Evolutionary conservation across 352 stramenopile genomes (phyloP), one percentile per base, ranked within the genome.

Genomic region (Phytophthora sojae): DNA sequence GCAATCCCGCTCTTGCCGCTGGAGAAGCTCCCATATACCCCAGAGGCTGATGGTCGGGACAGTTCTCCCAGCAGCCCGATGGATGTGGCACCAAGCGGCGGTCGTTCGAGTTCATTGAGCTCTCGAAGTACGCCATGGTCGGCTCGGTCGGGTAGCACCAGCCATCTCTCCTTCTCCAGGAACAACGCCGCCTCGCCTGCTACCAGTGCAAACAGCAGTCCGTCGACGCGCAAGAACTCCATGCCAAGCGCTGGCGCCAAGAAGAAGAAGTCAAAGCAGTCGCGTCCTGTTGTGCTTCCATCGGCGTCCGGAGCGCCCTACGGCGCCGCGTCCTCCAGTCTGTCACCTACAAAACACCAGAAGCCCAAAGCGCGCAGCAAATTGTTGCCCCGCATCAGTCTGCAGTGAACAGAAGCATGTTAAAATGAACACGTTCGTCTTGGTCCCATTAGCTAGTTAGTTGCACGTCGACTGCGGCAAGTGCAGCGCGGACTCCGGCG

Each of bases 1-100:
- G 66, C 78, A 7, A 89, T 92, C 19, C 85, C 85, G 6, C 63
- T 73, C 3, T 65, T 92, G 5, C 73, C 81, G 2, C 70, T 92
- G 4, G 82, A 90, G 52, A 89, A 88, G 17, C 64, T 92, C 0
- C 65, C 82, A 2, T 68, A 79, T 23, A 69, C 69, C 37, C 69
- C 64, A 21, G 69, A 76, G 50, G 64, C 69, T 15, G 64, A 76
- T 11, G 64, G 69, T 8, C 55, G 23, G 23, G 49, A 71, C 19
- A 75, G 39, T 47, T 64, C 62, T 29, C 51, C 57, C n/a, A 67
- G 21, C 45, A 76, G 51, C 15, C 68, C 62, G 1, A 70, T 8
- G 6, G 54, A 56, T 7, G 42, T 57, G 4, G 66, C 19, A 32
- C 59, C 58, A 19, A 73, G 60, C 17, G 61, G 30, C 32, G 63